Percentiles rank a stretch among this genome's conserved stretches.
Evolutionary conservation across 1,284 basidiomycete genomes (phyloP).

Genomic region (Cystobasidium pallidum): DNA sequence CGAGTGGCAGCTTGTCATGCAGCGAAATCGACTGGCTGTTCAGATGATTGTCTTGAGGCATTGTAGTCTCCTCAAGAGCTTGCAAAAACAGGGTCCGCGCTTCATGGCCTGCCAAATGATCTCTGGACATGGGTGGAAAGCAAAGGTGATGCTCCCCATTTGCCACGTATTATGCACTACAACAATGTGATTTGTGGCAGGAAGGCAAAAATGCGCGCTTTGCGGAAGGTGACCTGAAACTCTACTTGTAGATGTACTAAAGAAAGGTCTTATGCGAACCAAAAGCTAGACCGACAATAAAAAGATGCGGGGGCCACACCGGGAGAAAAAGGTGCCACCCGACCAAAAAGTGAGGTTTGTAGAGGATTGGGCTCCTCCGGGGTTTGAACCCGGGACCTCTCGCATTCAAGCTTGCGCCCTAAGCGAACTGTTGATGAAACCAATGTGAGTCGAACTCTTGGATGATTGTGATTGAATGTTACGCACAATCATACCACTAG

Average conservation of each 20-base stretch:
- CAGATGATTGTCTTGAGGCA: not conserved
- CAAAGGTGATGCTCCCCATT: too few species aligned
- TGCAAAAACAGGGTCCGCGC: not conserved
- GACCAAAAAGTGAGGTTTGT: slow-evolving; percentile 5
- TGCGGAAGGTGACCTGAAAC: too few species aligned
- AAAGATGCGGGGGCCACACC: too few species aligned
- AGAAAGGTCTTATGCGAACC: too few species aligned
- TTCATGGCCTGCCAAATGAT: slow-evolving; percentile 1
- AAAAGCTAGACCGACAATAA: too few species aligned
- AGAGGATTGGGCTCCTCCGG: slow-evolving; percentile 16
- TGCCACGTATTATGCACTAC: too few species aligned
- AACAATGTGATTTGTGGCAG: too few species aligned
- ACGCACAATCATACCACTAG: slow-evolving; percentile 15
- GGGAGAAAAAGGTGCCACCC: too few species aligned
- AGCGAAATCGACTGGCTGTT: not conserved
- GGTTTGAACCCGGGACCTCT: slow-evolving; percentile 13
- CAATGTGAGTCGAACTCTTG: not conserved
- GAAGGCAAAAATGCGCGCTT: too few species aligned
- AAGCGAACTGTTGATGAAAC: slow-evolving; percentile 4
- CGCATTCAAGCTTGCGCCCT: slow-evolving; percentile 17
- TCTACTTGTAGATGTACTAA: too few species aligned
- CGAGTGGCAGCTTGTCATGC: slow-evolving; percentile 29
- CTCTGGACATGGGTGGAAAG: not conserved
- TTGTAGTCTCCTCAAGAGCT: slow-evolving; percentile 10
- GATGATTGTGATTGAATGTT: not conserved